phyloP scores from a whole-genome alignment of 208 protist species.

The Trypanosoma caninum region DNA sequence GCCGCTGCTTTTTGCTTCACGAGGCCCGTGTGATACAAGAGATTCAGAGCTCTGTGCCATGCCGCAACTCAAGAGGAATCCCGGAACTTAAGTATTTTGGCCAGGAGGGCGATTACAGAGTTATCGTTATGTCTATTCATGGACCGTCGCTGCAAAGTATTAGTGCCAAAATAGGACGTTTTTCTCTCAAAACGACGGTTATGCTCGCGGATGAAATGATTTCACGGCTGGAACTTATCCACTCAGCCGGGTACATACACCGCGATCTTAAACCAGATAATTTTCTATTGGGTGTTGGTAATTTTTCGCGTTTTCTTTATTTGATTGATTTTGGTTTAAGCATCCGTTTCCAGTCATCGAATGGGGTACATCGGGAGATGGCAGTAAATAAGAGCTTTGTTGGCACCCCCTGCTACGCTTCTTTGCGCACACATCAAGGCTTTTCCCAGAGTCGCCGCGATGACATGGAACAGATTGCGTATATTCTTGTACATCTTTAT shows the following conservation, averaged over 20 bases:
- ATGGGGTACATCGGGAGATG: slow-evolving; percentile 70
- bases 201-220: slow-evolving; percentile 99
- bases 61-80: slow-evolving; percentile 83
- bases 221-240: slow-evolving; percentile 96
- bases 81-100: slow-evolving; percentile 96
- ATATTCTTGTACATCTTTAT: slow-evolving; percentile 96
- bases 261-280: slow-evolving; percentile 99
- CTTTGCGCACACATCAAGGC: slow-evolving; percentile 95
- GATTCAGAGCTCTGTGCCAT: slow-evolving; percentile 59
- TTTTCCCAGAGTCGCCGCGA: slow-evolving; percentile 88
- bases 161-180: slow-evolving; percentile 68
- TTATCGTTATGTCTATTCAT: slow-evolving; percentile 98
- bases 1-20: slow-evolving; percentile 96
- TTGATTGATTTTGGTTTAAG: slow-evolving; percentile 95
- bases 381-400: slow-evolving; percentile 91
- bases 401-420: slow-evolving; percentile 97
- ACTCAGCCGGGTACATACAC: slow-evolving; percentile 98
- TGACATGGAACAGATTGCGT: slow-evolving; percentile 89
- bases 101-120: slow-evolving; percentile 96
- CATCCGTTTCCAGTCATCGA: slow-evolving; percentile 58
- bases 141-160: slow-evolving; percentile 97
- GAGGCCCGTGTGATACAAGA: slow-evolving; percentile 94
- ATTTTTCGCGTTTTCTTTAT: slow-evolving; percentile 72
- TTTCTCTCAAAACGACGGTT: slow-evolving; percentile 98
- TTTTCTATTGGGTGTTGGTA: slow-evolving; percentile 97